Conservation (phyloP, 371 early-diverging fungal genomes). For the Mucor piriformis region DNA sequence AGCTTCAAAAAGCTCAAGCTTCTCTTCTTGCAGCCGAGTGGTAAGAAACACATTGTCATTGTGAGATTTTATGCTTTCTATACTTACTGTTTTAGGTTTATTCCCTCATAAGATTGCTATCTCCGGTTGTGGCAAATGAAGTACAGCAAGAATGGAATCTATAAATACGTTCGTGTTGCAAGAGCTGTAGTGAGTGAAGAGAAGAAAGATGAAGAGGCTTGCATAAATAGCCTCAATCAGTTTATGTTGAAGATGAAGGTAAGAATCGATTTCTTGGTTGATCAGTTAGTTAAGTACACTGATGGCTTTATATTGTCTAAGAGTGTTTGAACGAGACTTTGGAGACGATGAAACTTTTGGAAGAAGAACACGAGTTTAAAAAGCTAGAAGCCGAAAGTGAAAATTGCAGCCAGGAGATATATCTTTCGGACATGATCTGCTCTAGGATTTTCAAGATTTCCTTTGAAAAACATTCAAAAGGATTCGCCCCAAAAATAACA, state of each 20-base stretch:
- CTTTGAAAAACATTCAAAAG: too few relatives aligned
- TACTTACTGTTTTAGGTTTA: not conserved
- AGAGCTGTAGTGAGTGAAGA: too few relatives aligned
- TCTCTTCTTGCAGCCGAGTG: not conserved
- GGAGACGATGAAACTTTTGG: not conserved
- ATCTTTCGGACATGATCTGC: not conserved
- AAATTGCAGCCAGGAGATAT: not conserved
- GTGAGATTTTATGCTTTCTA: not conserved
- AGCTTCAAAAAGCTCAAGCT: conserved; percentile 4
- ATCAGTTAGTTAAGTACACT: not conserved
- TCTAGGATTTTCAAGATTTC: not conserved
- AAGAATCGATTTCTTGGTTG: not conserved
- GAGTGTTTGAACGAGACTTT: not conserved
- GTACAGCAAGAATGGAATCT: not conserved
- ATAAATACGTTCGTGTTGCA: conserved; percentile 13
- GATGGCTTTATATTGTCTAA: not conserved
- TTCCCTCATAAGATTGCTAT: not conserved
- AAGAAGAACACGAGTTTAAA: not conserved
- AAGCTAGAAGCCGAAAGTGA: not conserved
- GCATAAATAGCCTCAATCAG: too few relatives aligned
- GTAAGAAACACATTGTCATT: not conserved
- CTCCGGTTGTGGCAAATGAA: not conserved
- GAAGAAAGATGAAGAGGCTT: too few relatives aligned
- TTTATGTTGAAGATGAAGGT: conserved; percentile 3
- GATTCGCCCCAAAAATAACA: too few relatives aligned